Base-by-base conservation (phyloP, 1,139 yeast genomes). In the Suhomyces kunorum region DNA sequence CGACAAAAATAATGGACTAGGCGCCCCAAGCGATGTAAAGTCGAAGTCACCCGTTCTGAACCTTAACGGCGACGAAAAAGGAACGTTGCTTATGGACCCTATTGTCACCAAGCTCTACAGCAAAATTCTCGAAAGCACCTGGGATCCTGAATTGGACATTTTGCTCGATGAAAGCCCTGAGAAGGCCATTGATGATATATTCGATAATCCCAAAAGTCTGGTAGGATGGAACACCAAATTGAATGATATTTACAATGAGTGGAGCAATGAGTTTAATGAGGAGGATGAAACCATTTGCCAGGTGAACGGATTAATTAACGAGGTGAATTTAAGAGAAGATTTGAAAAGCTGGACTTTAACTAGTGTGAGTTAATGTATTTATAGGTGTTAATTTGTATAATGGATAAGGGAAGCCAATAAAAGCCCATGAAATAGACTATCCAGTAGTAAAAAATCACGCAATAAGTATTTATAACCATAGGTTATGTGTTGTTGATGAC, bases 181-280 rank as follows among this genome's bases (percentile, higher is more conserved):
- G 36, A 84, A 80, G 41, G 80, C 92, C 48, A 73, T 89, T 8
- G 80, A 81, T 30, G 95, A 87, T 57, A 84, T 90, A 2, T 76
- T 88, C 46, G 74, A 77, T 16, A 60, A 63, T 34, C 87, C 85
- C 16, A 87, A 90, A 1, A 77, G 79, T 13, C 49, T 51, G 6
- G 24, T 41, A 39, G 94, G 92, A 0, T 84, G 85, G 85, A 67
- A 59, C 47, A 61, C 62, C 36, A 65, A 62, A 46, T 66, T 55
- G 20, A 49, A 40, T 23, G 46, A 50, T 28, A 47, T 41, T 15
- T 49, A 47, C 26, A 42, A 44, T 5, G 33, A 40, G 4, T 44
- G 51, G 51, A 11, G 34, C 17, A 42, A 31, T n/a, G 50, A 49
- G 13, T 52, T 41, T 20, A 49, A 48, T 15, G 66, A 66, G 40